These are phyloP conservation scores for Euclidium syriacum DNA, from an alignment of 345 rosid species.

Conservation along the genomic window DNA sequence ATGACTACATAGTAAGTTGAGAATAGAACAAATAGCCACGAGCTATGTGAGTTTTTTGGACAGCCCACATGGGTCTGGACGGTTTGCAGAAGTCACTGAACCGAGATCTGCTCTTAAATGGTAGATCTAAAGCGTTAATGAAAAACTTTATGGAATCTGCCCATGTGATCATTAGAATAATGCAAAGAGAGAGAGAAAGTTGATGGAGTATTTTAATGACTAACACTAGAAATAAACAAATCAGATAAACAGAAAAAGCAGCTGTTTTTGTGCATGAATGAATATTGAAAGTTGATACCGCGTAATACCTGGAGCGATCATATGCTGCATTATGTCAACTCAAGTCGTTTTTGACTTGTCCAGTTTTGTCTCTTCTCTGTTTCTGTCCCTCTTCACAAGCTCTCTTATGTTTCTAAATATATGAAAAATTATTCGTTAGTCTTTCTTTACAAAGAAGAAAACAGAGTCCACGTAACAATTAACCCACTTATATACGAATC, in stretches of 20 bases:
- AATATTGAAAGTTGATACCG: slow-evolving; percentile 25
- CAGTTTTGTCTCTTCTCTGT: slow-evolving; percentile 26
- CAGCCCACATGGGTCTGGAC: slow-evolving; percentile 35
- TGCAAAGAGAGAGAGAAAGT: slow-evolving; percentile 19
- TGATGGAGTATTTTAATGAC: slow-evolving; percentile 25
- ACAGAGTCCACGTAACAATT: not conserved
- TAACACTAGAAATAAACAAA: slow-evolving; percentile 17
- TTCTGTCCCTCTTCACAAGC: slow-evolving; percentile 14
- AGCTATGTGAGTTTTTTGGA: slow-evolving; percentile 22
- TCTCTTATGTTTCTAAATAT: slow-evolving; percentile 13
- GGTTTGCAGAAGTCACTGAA: slow-evolving; percentile 35
- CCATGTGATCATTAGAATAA: slow-evolving; percentile 32
- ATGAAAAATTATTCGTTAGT: slow-evolving; percentile 6
- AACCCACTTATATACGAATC: not conserved
- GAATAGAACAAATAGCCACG: slow-evolving; percentile 19
- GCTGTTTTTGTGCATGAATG: slow-evolving; percentile 29
- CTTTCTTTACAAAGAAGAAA: slow-evolving; percentile 10
- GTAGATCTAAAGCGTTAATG: slow-evolving; percentile 28
- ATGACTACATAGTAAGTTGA: slow-evolving; percentile 18
- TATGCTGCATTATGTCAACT: slow-evolving; percentile 35
- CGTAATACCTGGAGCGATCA: slow-evolving; percentile 33
- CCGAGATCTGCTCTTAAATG: slow-evolving; percentile 34
- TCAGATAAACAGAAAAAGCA: slow-evolving; percentile 15
- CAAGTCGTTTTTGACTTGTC: slow-evolving; percentile 14
- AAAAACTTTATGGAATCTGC: slow-evolving; percentile 29